These are phyloP conservation scores for Cadophora luteo-olivacea DNA, from an alignment of 2,329 filamentous ascomycete species.

Conservation along the genomic window DNA sequence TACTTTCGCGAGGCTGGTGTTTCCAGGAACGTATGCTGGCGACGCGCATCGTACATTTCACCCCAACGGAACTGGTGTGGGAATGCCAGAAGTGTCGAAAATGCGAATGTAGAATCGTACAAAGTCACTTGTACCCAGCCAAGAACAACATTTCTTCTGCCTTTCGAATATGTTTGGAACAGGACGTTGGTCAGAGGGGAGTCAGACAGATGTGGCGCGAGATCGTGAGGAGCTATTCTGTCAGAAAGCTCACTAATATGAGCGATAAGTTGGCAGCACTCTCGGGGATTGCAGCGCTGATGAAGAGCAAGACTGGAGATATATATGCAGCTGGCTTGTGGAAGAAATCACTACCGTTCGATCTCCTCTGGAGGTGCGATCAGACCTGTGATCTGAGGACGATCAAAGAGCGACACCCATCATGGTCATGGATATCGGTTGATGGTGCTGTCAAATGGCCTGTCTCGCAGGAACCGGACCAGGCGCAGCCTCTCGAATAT, in stretches of 20 bases:
- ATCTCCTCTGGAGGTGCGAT: conserved; percentile 25
- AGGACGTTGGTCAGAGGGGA: conserved; percentile 13
- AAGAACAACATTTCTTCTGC: conserved; percentile 22
- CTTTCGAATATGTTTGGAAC: conserved; percentile 15
- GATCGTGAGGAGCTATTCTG: conserved; percentile 25
- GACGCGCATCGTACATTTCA: conserved; percentile 25
- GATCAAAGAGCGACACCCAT: conserved; percentile 13
- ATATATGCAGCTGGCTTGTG: conserved; percentile 21
- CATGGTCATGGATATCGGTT: conserved; percentile 25
- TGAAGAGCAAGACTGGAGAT: conserved; percentile 10
- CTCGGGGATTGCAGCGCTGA: conserved; percentile 21
- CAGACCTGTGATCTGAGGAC: conserved; percentile 16
- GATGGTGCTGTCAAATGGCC: conserved; percentile 27
- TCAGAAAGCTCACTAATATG: conserved; percentile 19
- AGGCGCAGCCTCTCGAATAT: conserved; percentile 19
- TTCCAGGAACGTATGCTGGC: conserved; percentile 26
- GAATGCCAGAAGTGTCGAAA: conserved; percentile 20
- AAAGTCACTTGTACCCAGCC: conserved; percentile 18
- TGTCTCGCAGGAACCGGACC: conserved; percentile 13
- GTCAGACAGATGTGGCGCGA: conserved; percentile 24
- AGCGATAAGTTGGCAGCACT: conserved; percentile 23
- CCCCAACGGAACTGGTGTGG: conserved; percentile 24
- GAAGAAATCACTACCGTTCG: conserved; percentile 19
- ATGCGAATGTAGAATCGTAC: conserved; percentile 24
- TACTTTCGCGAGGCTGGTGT: conserved; percentile 24